phyloP scores from a whole-genome alignment of 352 stramenopile genomes.

The Pythium insidiosum region DNA sequence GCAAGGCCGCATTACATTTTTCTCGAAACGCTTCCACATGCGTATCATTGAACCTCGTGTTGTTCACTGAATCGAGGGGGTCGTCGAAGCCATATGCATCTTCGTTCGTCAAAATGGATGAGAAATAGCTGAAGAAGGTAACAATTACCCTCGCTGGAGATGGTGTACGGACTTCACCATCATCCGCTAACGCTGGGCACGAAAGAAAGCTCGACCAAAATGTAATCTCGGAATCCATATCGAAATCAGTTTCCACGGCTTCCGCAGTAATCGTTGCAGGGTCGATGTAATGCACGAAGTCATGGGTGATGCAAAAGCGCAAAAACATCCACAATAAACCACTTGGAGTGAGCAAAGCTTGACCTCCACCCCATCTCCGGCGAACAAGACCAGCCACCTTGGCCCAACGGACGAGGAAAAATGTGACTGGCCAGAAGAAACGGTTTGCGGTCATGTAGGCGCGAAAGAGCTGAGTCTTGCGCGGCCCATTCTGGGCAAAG shows the following conservation, averaged over 20 bases:
- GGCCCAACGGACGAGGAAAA: slow-evolving; percentile 67
- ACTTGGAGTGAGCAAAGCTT: slow-evolving; percentile 49
- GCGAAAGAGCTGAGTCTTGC: slow-evolving; percentile 65
- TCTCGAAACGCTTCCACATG: slow-evolving; percentile 41
- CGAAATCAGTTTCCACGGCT: slow-evolving; percentile 9
- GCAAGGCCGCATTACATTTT: slow-evolving; percentile 53
- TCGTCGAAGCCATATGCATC: slow-evolving; percentile 49
- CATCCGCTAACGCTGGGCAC: slow-evolving; percentile 20
- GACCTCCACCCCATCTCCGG: slow-evolving; percentile 32
- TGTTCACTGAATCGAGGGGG: slow-evolving; percentile 47
- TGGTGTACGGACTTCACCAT: slow-evolving; percentile 14
- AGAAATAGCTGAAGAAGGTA: slow-evolving; percentile 45
- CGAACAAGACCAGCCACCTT: slow-evolving; percentile 62
- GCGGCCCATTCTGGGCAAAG: slow-evolving; percentile 37
- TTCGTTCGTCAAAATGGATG: slow-evolving; percentile 15
- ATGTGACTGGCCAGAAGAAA: slow-evolving; percentile 73
- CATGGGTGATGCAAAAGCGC: slow-evolving; percentile 42
- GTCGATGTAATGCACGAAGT: slow-evolving; percentile 36
- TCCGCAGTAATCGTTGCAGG: slow-evolving; percentile 24
- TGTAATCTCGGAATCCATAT: slow-evolving; percentile 42
- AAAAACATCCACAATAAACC: slow-evolving; percentile 76
- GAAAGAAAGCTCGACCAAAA: slow-evolving; percentile 59
- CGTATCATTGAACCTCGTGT: slow-evolving; percentile 43
- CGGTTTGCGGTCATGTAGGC: slow-evolving; percentile 54
- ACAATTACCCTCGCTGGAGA: slow-evolving; percentile 52